A percentile compares a stretch with the other conserved stretches of the same genome.
Conservation (phyloP, 1,284 basidiomycete species). For the Moniliella sp. region DNA sequence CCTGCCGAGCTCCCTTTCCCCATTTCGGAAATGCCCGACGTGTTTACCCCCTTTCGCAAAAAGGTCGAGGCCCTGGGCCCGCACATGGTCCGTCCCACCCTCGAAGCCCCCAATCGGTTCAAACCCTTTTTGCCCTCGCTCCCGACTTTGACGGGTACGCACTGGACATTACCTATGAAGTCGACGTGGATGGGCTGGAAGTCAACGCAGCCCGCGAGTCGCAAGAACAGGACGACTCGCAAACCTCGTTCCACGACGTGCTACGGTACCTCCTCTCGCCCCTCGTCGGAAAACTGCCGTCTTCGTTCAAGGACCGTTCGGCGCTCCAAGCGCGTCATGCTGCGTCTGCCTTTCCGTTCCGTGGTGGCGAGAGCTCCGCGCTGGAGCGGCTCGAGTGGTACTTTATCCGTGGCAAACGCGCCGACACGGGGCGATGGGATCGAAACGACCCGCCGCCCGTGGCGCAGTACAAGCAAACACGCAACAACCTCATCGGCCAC, state of each 20-base stretch:
- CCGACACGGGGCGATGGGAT: slow-evolving; percentile 16
- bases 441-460: slow-evolving; percentile 31
- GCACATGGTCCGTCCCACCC: slow-evolving; percentile 24
- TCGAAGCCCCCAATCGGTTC: slow-evolving; percentile 12
- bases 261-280: slow-evolving; percentile 17
- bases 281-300: too few species aligned
- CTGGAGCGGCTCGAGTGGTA: slow-evolving; percentile 26
- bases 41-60: slow-evolving; percentile 39
- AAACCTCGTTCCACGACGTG: slow-evolving; percentile 25
- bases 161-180: slow-evolving; percentile 22
- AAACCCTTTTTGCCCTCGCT: slow-evolving; percentile 12
- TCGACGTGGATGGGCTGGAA: slow-evolving; percentile 20
- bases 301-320: slow-evolving; percentile 16
- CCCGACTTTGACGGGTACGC: slow-evolving; percentile 17
- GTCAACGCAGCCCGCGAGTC: slow-evolving; percentile 9
- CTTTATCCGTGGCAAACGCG: slow-evolving; percentile 22
- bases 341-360: slow-evolving; percentile 20
- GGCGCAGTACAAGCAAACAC: slow-evolving; percentile 40
- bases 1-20: slow-evolving; percentile 37
- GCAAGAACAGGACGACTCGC: slow-evolving; percentile 16
- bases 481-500: slow-evolving; percentile 41
- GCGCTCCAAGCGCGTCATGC: slow-evolving; percentile 21
- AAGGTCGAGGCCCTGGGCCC: slow-evolving; percentile 37
- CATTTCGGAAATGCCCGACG: slow-evolving; percentile 36
- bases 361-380: slow-evolving; percentile 22